These are phyloP conservation scores for Alternaria consortialis DNA, from an alignment of 2,329 filamentous ascomycete genomes.

Conservation along the genomic window DNA sequence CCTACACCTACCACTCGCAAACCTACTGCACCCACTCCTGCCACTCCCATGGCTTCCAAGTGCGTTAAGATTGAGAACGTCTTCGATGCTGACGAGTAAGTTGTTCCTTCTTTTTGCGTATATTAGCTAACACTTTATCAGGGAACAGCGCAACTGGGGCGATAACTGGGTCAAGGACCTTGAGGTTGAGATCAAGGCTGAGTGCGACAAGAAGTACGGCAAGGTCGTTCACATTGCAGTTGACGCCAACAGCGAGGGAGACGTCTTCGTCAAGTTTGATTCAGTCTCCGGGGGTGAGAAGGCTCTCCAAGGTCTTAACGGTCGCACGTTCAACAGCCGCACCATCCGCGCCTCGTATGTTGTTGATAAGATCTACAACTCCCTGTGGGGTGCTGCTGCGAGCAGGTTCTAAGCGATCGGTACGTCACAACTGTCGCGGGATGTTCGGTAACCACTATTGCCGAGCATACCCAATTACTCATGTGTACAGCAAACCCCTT, in stretches of 20 bases:
- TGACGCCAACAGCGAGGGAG: slow-evolving; percentile 91
- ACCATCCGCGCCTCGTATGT: slow-evolving; percentile 95
- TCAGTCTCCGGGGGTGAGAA: slow-evolving; percentile 94
- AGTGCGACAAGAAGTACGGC: slow-evolving; percentile 95
- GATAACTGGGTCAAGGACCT: slow-evolving; percentile 84
- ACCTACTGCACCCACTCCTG: slow-evolving; percentile 80
- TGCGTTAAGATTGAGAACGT: slow-evolving; percentile 96
- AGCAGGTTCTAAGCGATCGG: slow-evolving; percentile 36
- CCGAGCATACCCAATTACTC: slow-evolving; percentile 14
- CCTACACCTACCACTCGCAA: slow-evolving; percentile 59
- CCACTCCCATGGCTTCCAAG: slow-evolving; percentile 84
- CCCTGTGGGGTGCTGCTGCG: slow-evolving; percentile 66
- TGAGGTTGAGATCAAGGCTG: slow-evolving; percentile 89
- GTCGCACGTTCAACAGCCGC: slow-evolving; percentile 90
- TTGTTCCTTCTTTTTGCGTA: neutral
- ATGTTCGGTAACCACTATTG: slow-evolving; percentile 8
- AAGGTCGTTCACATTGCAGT: slow-evolving; percentile 96
- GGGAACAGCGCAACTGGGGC: slow-evolving; percentile 39
- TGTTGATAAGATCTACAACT: slow-evolving; percentile 98
- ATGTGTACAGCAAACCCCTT: slow-evolving; percentile 13
- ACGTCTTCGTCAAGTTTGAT: slow-evolving; percentile 99
- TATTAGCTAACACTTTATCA: slow-evolving; percentile 28
- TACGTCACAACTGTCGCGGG: slow-evolving; percentile 23
- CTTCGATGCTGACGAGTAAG: slow-evolving; percentile 92
- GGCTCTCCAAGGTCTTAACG: slow-evolving; percentile 96